Evolutionary conservation across 2,329 filamentous ascomycete genomes (phyloP).

Genomic region (Colletotrichum tanaceti): DNA sequence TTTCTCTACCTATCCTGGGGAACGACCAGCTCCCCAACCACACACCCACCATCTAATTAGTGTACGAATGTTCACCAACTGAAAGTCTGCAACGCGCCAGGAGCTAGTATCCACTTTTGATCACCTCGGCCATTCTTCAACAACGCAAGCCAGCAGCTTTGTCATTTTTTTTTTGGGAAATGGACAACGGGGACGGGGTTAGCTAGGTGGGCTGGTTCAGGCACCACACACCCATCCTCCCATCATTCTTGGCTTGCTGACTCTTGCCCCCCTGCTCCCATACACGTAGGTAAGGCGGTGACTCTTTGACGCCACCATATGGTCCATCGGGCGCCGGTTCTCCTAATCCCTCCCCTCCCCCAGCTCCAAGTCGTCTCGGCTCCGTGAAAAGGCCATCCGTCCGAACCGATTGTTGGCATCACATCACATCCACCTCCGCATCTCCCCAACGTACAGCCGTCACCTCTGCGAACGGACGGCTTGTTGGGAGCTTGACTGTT

Average conservation of each 20-base stretch:
- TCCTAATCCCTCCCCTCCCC: background rate
- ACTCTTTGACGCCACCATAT: slow-evolving; percentile 4
- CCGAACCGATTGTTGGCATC: slow-evolving; percentile 27
- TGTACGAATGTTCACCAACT: too few species aligned
- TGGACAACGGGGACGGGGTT: background rate
- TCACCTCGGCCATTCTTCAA: background rate
- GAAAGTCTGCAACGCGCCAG: too few species aligned
- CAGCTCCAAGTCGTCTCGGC: slow-evolving; percentile 15
- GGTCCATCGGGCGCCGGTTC: background rate
- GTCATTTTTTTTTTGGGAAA: background rate
- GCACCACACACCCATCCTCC: too few species aligned
- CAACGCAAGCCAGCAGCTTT: too few species aligned
- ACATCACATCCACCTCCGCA: background rate
- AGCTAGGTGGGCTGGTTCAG: background rate
- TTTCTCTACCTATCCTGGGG: background rate
- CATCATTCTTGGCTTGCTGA: background rate
- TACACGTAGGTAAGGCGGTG: background rate
- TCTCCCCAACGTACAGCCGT: slow-evolving; percentile 9
- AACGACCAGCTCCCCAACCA: background rate
- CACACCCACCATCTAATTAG: background rate
- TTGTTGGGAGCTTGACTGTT: background rate
- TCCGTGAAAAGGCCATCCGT: slow-evolving; percentile 23
- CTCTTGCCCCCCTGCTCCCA: background rate
- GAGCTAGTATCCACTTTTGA: background rate
- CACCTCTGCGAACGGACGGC: slow-evolving; percentile 6